These are phyloP conservation scores for Asterionellopsis glacialis DNA, from an alignment of 108 stramenopile genomes.

Conservation along the genomic window DNA sequence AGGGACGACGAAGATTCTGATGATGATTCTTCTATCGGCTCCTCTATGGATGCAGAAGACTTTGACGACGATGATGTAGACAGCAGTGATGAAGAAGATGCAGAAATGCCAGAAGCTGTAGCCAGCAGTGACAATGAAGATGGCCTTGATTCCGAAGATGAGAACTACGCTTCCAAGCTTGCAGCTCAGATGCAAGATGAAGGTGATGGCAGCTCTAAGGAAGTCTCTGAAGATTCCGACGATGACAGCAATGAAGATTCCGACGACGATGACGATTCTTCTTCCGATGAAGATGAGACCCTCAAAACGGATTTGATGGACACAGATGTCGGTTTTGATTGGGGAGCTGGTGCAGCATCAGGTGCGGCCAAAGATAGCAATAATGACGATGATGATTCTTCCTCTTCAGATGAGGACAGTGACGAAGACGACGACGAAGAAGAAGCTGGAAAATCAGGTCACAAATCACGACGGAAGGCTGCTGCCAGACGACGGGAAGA, in stretches of 20 bases:
- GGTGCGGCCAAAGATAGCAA: constrained; percentile 5
- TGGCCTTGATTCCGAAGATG: constrained; percentile 37
- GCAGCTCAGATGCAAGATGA: constrained; percentile 47
- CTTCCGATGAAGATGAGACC: constrained; percentile 10
- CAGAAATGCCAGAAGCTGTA: constrained; percentile 18
- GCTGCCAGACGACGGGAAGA: constrained; percentile 68
- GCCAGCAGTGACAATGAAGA: constrained; percentile 7
- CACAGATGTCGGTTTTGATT: constrained; percentile 82
- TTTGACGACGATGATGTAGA: constrained; percentile 22
- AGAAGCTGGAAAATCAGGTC: constrained; percentile 40
- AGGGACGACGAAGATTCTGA: constrained; percentile 64
- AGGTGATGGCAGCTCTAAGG: constrained; percentile 7
- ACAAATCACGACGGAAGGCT: constrained; percentile 75
- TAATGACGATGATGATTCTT: constrained; percentile 11
- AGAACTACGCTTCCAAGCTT: constrained; percentile 68
- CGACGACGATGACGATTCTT: constrained; percentile 24
- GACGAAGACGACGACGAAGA: constrained; percentile 47
- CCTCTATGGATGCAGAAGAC: constrained; percentile 4
- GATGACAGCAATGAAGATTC: constrained; percentile 17
- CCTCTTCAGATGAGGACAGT: constrained; percentile 42
- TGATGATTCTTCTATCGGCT: constrained; percentile 30
- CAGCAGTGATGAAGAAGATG: constrained; percentile 28
- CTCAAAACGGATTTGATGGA: constrained; percentile 44
- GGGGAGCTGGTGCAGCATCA: constrained; percentile 29
- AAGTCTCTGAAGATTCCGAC: not conserved